Percentiles rank a stretch among this genome's conserved stretches.
phyloP scores from a whole-genome alignment of 2,329 filamentous ascomycete genomes.

The Ophiocordyceps australis region DNA sequence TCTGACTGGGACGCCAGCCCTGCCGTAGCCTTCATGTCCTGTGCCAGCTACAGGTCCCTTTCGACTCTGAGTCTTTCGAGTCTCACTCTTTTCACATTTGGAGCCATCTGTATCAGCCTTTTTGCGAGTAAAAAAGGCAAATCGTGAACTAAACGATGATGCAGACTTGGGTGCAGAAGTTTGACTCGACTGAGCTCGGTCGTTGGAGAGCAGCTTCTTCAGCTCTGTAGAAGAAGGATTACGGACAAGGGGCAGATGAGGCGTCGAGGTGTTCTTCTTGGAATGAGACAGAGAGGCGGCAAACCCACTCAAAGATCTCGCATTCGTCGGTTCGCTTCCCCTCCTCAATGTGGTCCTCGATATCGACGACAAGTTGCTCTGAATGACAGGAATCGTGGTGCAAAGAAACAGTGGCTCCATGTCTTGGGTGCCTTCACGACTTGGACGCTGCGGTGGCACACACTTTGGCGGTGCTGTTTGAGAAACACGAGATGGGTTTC shows the following conservation, averaged over 20 bases:
- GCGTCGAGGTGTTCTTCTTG: constrained; percentile 12
- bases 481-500: too few relatives aligned
- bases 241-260: constrained; percentile 9
- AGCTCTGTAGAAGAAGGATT: constrained; percentile 6
- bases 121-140: constrained; percentile 61
- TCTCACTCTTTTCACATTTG: constrained; percentile 30
- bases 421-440: constrained; percentile 47
- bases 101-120: constrained; percentile 39
- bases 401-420: constrained; percentile 34
- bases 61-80: constrained; percentile 6
- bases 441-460: too few relatives aligned
- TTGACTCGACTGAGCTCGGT: constrained; percentile 12
- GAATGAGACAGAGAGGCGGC: constrained; percentile 12
- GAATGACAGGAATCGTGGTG: constrained; percentile 35
- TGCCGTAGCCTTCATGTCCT: constrained; percentile 74
- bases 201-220: constrained; percentile 6
- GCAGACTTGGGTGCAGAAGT: constrained; percentile 34
- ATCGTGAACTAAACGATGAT: constrained; percentile 41
- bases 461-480: too few relatives aligned
- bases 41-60: constrained; percentile 86
- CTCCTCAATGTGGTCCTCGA: constrained; percentile 26
- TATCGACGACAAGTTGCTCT: constrained; percentile 37
- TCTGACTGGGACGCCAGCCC: constrained; percentile 39
- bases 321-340: constrained; percentile 18
- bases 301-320: constrained; percentile 15